A percentile compares a stretch with the other conserved stretches of the same genome.
Evolutionary conservation across 2,329 filamentous ascomycete genomes (phyloP).

Genomic region (Pyrenophora tritici-repentis): DNA sequence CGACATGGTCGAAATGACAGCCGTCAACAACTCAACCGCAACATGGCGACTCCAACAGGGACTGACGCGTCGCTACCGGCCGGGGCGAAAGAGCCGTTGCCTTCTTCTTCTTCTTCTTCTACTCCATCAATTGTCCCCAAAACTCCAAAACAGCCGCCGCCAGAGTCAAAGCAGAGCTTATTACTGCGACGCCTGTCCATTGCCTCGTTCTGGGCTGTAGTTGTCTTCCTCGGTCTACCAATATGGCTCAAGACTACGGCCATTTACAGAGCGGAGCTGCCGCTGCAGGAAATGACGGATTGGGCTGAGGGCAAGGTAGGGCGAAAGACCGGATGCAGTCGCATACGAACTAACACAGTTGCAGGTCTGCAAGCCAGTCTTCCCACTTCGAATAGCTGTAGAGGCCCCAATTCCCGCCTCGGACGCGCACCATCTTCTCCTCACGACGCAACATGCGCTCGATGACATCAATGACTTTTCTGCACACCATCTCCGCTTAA

Average conservation of each 20-base stretch:
- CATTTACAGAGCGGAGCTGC: conserved; percentile 84
- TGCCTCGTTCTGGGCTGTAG: conserved; percentile 87
- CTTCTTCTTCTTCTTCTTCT: neutral
- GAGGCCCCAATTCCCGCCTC: conserved; percentile 69
- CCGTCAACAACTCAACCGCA: conserved; percentile 25
- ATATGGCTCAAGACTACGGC: conserved; percentile 97
- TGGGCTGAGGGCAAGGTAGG: conserved; percentile 88
- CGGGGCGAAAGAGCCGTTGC: conserved; percentile 6
- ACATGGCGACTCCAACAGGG: conserved; percentile 32
- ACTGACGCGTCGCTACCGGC: conserved; percentile 28
- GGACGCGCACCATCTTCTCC: conserved; percentile 75
- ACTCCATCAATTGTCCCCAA: conserved; percentile 4
- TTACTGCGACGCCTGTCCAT: conserved; percentile 76
- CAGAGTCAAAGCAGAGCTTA: conserved; percentile 73
- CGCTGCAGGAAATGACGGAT: conserved; percentile 81
- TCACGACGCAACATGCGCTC: conserved; percentile 81
- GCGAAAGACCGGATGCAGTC: neutral
- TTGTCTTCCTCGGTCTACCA: conserved; percentile 81
- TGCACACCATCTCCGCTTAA: conserved; percentile 78
- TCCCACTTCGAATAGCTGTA: conserved; percentile 81
- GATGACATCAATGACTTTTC: conserved; percentile 87
- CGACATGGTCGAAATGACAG: conserved; percentile 20
- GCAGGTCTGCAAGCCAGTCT: conserved; percentile 84
- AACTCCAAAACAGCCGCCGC: conserved; percentile 61
- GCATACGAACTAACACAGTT: conserved; percentile 9